Evolutionary conservation across 1,284 basidiomycete genomes (phyloP), one percentile per base, ranked within the genome.

Genomic region (Neolentinus lepideus): DNA sequence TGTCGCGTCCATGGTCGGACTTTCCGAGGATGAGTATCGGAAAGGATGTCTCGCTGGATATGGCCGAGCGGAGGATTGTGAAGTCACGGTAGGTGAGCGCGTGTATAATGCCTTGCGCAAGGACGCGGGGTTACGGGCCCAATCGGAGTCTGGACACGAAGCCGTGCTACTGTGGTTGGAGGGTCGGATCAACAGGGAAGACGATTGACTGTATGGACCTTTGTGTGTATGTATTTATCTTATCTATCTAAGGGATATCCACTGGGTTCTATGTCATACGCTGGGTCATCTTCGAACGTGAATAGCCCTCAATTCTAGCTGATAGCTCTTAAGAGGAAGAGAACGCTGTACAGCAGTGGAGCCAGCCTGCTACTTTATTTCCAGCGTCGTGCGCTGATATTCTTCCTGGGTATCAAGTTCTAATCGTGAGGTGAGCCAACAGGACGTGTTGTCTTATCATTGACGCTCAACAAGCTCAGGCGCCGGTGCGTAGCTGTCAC

Each of bases 41-140:
- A 76, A 73, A 58, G 78, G 79, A 36, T 90, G 84, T 66, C 69
- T 91, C 45, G 71, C 79, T 36, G 88, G 88, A 19, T 90, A 90
- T 64, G 81, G 83, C 12, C 74, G 87, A 52, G 89, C 88, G 38
- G 89, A 90, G 59, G 85, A 89, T 62, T 88, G 81, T 59, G 81
- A 81, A 48, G 69, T 69, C 19, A 69, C 78, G 11, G 79, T 90
- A 29, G 84, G 77, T 1, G 74, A 77, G 61, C 77, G 77, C 29
- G 73, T 87, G 38, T 67, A 83, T 25, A 76, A 83, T 47, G 70
- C 73, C 38, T 67, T 88, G 35, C 68, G 68, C 27, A 60, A 64
- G 12, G 67, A 71, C n/a, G 38, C 12, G 4, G 38, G 38, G 8
- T 43, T 43, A 16, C 38, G 38, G 16, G 16, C 16, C 6, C 38